Conservation (phyloP, 2,329 filamentous ascomycete species). For the Sporothrix curviconia region DNA sequence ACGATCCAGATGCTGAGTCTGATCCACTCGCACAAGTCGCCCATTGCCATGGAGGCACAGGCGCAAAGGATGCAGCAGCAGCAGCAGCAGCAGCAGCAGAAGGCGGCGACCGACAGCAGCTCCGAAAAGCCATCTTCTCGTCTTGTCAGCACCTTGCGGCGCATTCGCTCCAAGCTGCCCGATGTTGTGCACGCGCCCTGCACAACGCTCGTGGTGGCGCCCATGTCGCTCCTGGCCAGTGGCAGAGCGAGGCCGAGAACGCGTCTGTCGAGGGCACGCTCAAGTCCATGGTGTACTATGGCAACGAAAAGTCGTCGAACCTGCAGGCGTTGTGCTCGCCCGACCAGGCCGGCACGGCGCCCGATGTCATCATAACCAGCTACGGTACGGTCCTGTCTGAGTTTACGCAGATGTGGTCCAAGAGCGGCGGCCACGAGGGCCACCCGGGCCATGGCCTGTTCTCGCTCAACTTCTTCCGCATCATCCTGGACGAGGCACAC, state of each 20-base stretch:
- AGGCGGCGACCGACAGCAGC: conserved; percentile 13
- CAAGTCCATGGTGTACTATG: conserved; percentile 86
- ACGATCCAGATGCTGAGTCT: conserved; percentile 98
- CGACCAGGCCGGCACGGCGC: conserved; percentile 66
- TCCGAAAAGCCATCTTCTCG: too few species aligned
- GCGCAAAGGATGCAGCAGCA: too few species aligned
- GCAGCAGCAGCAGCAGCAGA: conserved; percentile 17
- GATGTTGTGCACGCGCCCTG: conserved; percentile 65
- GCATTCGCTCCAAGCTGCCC: conserved; percentile 21
- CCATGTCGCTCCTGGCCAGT: conserved; percentile 96
- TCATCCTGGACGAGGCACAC: conserved; percentile 94
- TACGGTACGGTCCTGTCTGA: conserved; percentile 91
- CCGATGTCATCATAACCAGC: conserved; percentile 88
- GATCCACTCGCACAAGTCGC: conserved; percentile 73
- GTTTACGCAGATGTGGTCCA: conserved; percentile 65
- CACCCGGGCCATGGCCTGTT: conserved; percentile 69
- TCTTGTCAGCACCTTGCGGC: conserved; percentile 53
- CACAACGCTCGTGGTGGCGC: conserved; percentile 91
- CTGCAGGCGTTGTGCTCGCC: conserved; percentile 71
- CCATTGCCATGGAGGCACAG: conserved; percentile 38
- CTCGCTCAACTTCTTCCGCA: conserved; percentile 85
- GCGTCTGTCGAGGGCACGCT: conserved; percentile 79
- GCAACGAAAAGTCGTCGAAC: conserved; percentile 73
- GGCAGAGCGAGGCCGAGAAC: conserved; percentile 91
- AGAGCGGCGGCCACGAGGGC: conserved; percentile 37